Base-by-base conservation (phyloP, 2,329 filamentous ascomycete genomes). In the Talaromyces sp. region DNA sequence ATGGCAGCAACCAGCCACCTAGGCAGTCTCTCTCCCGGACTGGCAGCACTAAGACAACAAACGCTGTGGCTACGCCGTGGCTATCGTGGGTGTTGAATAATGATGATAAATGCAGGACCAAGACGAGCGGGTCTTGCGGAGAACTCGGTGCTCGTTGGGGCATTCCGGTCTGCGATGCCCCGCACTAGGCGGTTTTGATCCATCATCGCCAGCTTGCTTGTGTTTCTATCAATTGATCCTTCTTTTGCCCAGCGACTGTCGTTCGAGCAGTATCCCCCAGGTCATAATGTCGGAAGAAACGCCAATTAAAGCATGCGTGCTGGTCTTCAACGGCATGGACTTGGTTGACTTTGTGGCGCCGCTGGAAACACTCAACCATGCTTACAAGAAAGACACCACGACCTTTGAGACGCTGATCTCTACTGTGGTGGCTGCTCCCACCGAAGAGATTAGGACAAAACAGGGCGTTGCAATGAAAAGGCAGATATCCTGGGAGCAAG, bases 341-440 rank as follows among this genome's bases (percentile, higher is more conserved):
- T 35, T 58, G 32, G 41, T 58, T 35, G 57, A 58, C 26, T 58
- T 58, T 41, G 21, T 50, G 12, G 41, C 46, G n/a, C 57, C 57
- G 24, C 53, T 53, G 12, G 57, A 58, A 46, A 58, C 57, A 3
- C 32, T 58, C 50, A 53, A 54, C 26, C 57, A 58, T 31, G 50
- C 57, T 17, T 41, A 52, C 26, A 50, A 58, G 26, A 48, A 19
- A 6, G 50, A 38, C 26, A 58, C 57, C 3, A 41, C 10, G 43
- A 58, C 35, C 51, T 17, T 46, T 29, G 43, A 46, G 14, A 46
- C 19, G 19, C 21, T 58, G 14, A 53, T 58, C 8, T 19, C 8
- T 35, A 58, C 52, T 19, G 50, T 53, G 41, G 17, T 54, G 12
- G 57, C 50, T 14, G 57, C 24, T 24, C 57, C 57, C 2, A 31